Conservation (phyloP, 345 rosid genomes). For the Gossypium ekmanianum region DNA sequence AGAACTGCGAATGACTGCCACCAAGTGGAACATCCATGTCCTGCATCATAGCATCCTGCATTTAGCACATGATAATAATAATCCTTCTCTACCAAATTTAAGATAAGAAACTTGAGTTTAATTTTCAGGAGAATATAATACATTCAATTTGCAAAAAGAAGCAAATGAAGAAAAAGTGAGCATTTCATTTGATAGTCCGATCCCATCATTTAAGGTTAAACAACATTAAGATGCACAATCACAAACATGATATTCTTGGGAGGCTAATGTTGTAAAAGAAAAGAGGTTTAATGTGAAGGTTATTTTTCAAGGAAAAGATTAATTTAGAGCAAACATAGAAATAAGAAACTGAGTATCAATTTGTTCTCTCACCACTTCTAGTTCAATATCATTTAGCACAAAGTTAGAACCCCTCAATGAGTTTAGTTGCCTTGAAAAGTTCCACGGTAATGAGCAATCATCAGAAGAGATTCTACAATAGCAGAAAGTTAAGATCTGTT, state of each 20-base stretch:
- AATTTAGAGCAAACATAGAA: not conserved
- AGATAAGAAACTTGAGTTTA: slow-evolving; percentile 8
- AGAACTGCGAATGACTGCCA: slow-evolving; percentile 29
- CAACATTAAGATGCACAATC: not conserved
- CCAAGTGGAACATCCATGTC: slow-evolving; percentile 35
- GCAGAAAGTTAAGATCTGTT: slow-evolving; percentile 14
- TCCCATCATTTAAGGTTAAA: not conserved
- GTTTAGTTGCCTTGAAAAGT: slow-evolving; percentile 32
- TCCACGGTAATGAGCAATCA: slow-evolving; percentile 40
- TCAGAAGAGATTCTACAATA: slow-evolving; percentile 28
- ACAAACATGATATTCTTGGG: not conserved
- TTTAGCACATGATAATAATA: not conserved
- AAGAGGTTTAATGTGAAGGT: not conserved
- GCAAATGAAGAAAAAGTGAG: not conserved
- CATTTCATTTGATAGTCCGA: not conserved
- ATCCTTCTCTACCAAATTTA: slow-evolving; percentile 11
- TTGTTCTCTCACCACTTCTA: slow-evolving; percentile 45
- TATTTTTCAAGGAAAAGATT: not conserved
- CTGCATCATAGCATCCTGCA: slow-evolving; percentile 54
- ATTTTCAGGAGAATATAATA: not conserved
- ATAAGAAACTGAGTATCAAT: not conserved
- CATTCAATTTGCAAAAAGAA: not conserved
- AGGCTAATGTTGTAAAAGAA: not conserved
- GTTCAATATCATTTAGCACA: slow-evolving; percentile 37
- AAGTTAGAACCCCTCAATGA: slow-evolving; percentile 26